phyloP scores from a whole-genome alignment of 2,329 filamentous ascomycete genomes.

The Nemania sp. region DNA sequence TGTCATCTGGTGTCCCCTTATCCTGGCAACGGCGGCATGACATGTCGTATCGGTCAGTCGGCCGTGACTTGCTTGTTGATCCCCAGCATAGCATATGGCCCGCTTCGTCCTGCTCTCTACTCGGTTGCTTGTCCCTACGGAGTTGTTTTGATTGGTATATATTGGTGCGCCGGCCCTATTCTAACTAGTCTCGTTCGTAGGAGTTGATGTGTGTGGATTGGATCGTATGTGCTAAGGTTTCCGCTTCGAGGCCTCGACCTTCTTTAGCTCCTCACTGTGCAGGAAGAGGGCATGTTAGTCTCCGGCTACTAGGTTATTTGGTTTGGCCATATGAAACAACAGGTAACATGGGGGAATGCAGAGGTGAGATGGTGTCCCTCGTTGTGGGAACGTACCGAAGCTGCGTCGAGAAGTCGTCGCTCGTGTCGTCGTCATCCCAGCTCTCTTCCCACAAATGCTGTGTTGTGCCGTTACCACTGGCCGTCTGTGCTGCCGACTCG shows the following conservation, averaged over 20 bases:
- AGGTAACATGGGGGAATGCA: too few species aligned
- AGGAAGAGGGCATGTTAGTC: not conserved
- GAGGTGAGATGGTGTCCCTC: too few species aligned
- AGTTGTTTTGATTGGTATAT: too few species aligned
- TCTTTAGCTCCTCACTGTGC: conserved; percentile 85
- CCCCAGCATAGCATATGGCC: not conserved
- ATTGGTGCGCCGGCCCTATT: too few species aligned
- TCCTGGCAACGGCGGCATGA: not conserved
- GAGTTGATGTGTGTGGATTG: too few species aligned
- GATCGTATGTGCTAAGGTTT: conserved; percentile 35
- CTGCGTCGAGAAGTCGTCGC: conserved; percentile 93
- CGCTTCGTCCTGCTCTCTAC: not conserved
- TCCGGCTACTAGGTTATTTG: not conserved
- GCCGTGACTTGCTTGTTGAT: not conserved
- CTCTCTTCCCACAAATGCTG: conserved; percentile 97
- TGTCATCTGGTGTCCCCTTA: not conserved
- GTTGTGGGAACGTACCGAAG: conserved; percentile 69
- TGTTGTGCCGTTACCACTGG: conserved; percentile 63
- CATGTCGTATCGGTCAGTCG: not conserved
- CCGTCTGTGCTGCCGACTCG: conserved; percentile 61
- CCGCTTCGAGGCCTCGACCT: conserved; percentile 79
- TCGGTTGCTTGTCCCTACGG: too few species aligned
- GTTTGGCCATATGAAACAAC: not conserved
- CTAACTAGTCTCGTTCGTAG: too few species aligned
- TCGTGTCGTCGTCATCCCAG: conserved; percentile 98